Conservation (phyloP, 768 basidiomycete species). For the Hypsizygus marmoreus region DNA sequence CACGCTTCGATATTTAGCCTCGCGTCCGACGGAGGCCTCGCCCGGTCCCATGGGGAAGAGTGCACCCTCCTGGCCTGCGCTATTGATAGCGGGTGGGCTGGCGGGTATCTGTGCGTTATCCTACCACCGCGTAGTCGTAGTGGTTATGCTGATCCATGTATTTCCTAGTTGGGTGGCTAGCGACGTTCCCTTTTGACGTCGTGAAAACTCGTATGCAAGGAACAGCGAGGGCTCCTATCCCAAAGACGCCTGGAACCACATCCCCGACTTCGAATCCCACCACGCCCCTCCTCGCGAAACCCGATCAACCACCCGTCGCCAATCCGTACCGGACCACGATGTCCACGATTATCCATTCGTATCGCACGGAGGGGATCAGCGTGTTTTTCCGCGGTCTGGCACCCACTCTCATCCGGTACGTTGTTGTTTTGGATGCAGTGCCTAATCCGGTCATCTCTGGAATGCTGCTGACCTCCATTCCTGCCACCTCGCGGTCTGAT, state of each 20-base stretch:
- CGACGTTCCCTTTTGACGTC: slow-evolving; percentile 87
- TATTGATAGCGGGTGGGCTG: slow-evolving; percentile 73
- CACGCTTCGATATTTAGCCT: slow-evolving; percentile 42
- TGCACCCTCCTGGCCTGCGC: slow-evolving; percentile 48
- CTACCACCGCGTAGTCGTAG: not conserved
- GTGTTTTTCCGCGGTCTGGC: slow-evolving; percentile 80
- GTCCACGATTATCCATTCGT: slow-evolving; percentile 62
- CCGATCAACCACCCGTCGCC: slow-evolving; percentile 6
- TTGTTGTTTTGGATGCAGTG: slow-evolving; percentile 10
- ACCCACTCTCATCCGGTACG: slow-evolving; percentile 80
- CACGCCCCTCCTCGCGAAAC: slow-evolving; percentile 12
- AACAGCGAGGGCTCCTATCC: no score
- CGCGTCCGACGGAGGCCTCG: slow-evolving; percentile 31
- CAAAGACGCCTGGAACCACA: no score
- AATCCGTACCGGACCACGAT: slow-evolving; percentile 62
- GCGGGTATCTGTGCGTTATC: slow-evolving; percentile 59
- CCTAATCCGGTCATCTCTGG: no score
- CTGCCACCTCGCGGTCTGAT: not conserved
- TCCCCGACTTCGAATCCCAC: slow-evolving; percentile 2
- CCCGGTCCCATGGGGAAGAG: slow-evolving; percentile 35
- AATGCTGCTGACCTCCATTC: no score
- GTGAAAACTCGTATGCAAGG: slow-evolving; percentile 89
- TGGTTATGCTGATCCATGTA: not conserved
- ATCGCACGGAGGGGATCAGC: slow-evolving; percentile 59
- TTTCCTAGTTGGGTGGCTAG: slow-evolving; percentile 63